Base-by-base conservation (phyloP, 2,329 filamentous ascomycete species). In the Nigrospora oryzae region DNA sequence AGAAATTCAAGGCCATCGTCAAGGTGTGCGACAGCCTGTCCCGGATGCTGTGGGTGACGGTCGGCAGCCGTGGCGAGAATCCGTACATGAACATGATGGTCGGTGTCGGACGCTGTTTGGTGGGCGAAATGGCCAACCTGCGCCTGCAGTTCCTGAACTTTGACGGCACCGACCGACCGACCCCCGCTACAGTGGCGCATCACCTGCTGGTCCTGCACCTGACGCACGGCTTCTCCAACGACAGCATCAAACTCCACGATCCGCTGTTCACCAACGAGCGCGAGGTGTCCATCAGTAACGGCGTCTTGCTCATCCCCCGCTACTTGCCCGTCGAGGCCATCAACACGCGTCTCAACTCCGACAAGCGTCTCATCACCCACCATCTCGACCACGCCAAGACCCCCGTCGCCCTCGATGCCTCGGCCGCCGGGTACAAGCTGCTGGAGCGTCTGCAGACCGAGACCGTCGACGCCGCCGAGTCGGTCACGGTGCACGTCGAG, bases 331-430 rank as follows among this genome's bases (percentile, higher is more conserved):
- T 28, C n/a, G 23, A 23, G 15, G 16, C n/a, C n/a, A 32, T 42
- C 40, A 36, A 55, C 32, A 39, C 46, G 2, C 48, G 53, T n/a
- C 49, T 51, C 46, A 55, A 55, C 35, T 38, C 51, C 3, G 38
- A 40, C 13, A 40, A 32, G 38, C 12, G 38, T 10, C 19, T 40
- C 13, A 40, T 40, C 23, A 40, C 38, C 23, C 19, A 40, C 7
- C 7, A 40, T n/a, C 13, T 40, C 3, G 28, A 40, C 19, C 38
- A 23, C 12, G 23, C 19, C 11, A 11, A 30, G 5, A 14, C 19
- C 11, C 15, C n/a, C 38, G 15, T 40, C 15, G 23, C 19, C 12
- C 11, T 40, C n/a, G 38, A 40, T 16, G 19, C 38, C 11, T 30
- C 38, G 11, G 13, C 19, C 12, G 28, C 38, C 15, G 19, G 19